A percentile compares a stretch with the other conserved stretches of the same genome.
These are phyloP conservation scores for Paraconiothyrium brasiliense DNA, from an alignment of 2,329 filamentous ascomycete genomes.

Conservation along the genomic window DNA sequence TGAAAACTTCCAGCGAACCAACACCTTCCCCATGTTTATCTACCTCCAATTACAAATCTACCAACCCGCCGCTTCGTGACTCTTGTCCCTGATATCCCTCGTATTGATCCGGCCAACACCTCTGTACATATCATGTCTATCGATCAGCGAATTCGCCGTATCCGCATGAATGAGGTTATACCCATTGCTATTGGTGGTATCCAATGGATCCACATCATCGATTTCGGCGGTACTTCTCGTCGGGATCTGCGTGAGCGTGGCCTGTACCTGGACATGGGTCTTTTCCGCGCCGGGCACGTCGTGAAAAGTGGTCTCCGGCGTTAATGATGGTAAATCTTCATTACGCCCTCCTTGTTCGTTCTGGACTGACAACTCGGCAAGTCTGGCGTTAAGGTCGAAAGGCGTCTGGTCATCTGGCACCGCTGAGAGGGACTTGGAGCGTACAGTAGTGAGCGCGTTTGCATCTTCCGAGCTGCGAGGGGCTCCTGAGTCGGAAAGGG, in stretches of 20 bases:
- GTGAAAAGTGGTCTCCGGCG: slow-evolving; percentile 1
- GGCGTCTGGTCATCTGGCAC: slow-evolving; percentile 37
- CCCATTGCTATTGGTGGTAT: slow-evolving; percentile 12
- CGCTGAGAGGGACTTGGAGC: slow-evolving; percentile 47
- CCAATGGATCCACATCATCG: slow-evolving; percentile 14
- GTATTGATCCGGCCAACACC: slow-evolving; percentile 49
- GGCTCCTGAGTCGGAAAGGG: slow-evolving; percentile 33
- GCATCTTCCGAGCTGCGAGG: slow-evolving; percentile 21
- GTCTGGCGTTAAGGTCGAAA: slow-evolving; percentile 35
- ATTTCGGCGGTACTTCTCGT: slow-evolving; percentile 19
- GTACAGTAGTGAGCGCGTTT: slow-evolving; percentile 36
- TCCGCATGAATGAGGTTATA: slow-evolving; percentile 35
- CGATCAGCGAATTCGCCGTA: slow-evolving; percentile 48
- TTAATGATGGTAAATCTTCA: neutral
- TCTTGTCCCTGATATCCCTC: slow-evolving; percentile 48
- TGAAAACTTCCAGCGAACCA: neutral
- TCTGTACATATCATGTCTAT: slow-evolving; percentile 56
- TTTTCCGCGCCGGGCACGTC: slow-evolving; percentile 5
- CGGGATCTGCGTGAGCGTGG: slow-evolving; percentile 2
- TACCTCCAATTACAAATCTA: neutral
- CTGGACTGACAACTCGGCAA: slow-evolving; percentile 28
- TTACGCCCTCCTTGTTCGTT: slow-evolving; percentile 10
- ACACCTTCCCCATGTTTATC: neutral
- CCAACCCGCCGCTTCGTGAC: slow-evolving; percentile 30
- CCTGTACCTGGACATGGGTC: slow-evolving; percentile 15